Percentiles rank a stretch among this genome's conserved stretches.
These are phyloP conservation scores for Dactylellina cionopaga DNA, from an alignment of 2,329 filamentous ascomycete genomes.

Conservation along the genomic window DNA sequence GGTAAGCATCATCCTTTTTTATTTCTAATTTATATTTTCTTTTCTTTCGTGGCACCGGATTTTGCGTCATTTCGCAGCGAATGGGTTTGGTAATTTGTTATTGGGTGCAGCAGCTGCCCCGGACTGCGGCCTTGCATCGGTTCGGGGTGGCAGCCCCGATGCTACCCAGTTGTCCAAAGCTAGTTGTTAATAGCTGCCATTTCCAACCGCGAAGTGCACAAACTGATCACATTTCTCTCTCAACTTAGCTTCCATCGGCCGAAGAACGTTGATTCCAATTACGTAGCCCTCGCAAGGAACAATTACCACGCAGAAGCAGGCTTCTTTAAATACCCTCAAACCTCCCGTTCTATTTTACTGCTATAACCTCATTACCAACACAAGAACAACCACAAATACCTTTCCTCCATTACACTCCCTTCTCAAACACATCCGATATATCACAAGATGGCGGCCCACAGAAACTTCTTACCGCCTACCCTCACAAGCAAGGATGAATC, in stretches of 20 bases:
- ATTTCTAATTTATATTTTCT: constrained; percentile 2
- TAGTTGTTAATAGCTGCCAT: constrained; percentile 34
- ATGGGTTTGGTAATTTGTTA: no score
- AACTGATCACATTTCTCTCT: constrained; percentile 14
- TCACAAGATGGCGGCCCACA: constrained; percentile 34
- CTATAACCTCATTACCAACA: constrained; percentile 7
- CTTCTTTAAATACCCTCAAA: constrained; percentile 28
- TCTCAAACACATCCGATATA: neutral
- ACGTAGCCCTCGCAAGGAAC: constrained; percentile 19
- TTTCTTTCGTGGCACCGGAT: neutral
- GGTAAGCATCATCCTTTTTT: neutral
- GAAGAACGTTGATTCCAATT: constrained; percentile 34
- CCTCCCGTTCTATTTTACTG: neutral
- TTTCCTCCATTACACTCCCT: neutral
- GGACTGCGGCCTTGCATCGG: constrained; percentile 47
- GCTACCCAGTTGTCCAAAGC: constrained; percentile 24
- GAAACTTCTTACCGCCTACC: constrained; percentile 45
- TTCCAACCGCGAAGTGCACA: constrained; percentile 41
- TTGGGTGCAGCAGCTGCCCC: constrained; percentile 8
- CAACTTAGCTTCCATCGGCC: constrained; percentile 26
- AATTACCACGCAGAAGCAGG: neutral
- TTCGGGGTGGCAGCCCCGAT: constrained; percentile 51
- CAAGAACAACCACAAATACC: neutral
- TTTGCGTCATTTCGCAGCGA: constrained; percentile 27
- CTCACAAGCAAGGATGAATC: constrained; percentile 51